Conservation (phyloP, 2,329 filamentous ascomycete species). For the Exophiala viscosa region DNA sequence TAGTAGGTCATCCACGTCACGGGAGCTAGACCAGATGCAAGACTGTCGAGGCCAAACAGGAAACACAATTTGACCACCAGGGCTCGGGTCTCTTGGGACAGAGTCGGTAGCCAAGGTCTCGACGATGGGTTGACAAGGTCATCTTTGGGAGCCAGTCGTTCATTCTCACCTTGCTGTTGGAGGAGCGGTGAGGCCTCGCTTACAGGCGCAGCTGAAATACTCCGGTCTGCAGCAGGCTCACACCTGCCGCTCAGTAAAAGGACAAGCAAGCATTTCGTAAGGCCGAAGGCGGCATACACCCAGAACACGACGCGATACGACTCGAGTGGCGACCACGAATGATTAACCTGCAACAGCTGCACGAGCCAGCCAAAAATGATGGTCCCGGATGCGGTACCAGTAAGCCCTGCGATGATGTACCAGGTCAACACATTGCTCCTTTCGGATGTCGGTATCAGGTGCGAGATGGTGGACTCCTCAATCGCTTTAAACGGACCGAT, state of each 20-base stretch:
- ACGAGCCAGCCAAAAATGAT: slow-evolving; percentile 59
- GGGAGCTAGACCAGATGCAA: slow-evolving; percentile 67
- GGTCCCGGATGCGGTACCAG: slow-evolving; percentile 60
- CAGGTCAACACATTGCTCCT: slow-evolving; percentile 63
- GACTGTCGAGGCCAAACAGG: slow-evolving; percentile 64
- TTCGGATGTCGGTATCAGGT: slow-evolving; percentile 54
- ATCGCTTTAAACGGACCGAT: slow-evolving; percentile 66
- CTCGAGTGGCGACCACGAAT: slow-evolving; percentile 44
- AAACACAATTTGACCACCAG: slow-evolving; percentile 61
- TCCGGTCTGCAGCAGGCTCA: slow-evolving; percentile 34
- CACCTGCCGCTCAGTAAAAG: slow-evolving; percentile 48
- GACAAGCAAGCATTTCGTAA: slow-evolving; percentile 54
- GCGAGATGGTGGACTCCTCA: slow-evolving; percentile 62
- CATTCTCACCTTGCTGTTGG: slow-evolving; percentile 27
- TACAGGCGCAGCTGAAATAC: too few relatives aligned
- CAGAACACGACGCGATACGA: slow-evolving; percentile 58
- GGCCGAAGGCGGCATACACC: slow-evolving; percentile 55
- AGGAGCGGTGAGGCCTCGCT: neutral
- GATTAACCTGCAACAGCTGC: slow-evolving; percentile 44
- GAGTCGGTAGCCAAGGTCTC: neutral
- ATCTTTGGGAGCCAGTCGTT: slow-evolving; percentile 15
- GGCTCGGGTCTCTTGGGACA: slow-evolving; percentile 37
- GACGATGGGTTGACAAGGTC: slow-evolving; percentile 13
- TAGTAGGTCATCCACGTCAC: slow-evolving; percentile 53
- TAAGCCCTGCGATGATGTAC: slow-evolving; percentile 55